A percentile compares a stretch with the other conserved stretches of the same genome.
These are phyloP conservation scores for Neohortaea acidophila DNA, from an alignment of 495 filamentous ascomycete genomes.

Conservation along the genomic window DNA sequence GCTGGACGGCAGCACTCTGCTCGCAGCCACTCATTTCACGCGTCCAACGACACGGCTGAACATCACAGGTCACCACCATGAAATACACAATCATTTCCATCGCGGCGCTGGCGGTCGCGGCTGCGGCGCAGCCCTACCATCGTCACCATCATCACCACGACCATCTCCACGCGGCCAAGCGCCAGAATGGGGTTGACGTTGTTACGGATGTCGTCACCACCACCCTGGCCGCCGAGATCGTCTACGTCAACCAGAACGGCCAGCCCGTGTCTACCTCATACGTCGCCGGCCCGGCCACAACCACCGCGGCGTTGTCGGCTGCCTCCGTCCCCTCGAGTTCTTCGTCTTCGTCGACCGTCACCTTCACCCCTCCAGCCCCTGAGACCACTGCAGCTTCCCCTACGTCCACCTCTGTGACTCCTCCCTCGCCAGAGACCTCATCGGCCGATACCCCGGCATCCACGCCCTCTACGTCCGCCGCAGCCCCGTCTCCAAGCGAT, in stretches of 20 bases:
- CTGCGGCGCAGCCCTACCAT: constrained; percentile 7
- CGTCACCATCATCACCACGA: constrained; percentile 3
- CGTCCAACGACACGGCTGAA: not conserved
- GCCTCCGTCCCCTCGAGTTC: too few relatives aligned
- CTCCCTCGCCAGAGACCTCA: not conserved
- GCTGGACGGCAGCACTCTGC: constrained; percentile 7
- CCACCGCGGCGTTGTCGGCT: too few relatives aligned
- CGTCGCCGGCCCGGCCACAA: not conserved
- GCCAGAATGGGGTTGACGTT: not conserved
- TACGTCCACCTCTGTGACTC: not conserved
- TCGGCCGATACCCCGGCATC: too few relatives aligned
- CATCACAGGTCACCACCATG: constrained; percentile 8
- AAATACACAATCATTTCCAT: constrained; percentile 10
- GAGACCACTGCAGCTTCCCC: too few relatives aligned
- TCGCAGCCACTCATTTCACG: not conserved
- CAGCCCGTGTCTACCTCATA: constrained; percentile 27
- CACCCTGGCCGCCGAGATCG: constrained; percentile 34
- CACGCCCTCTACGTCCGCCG: constrained; percentile 8
- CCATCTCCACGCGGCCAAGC: constrained; percentile 1
- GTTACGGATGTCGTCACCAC: constrained; percentile 27
- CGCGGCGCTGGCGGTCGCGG: constrained; percentile 1
- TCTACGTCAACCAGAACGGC: constrained; percentile 51
- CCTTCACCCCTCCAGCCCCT: too few relatives aligned
- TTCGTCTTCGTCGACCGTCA: too few relatives aligned
- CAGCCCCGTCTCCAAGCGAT: constrained; percentile 13